phyloP scores from a whole-genome alignment of 129 eudicot species.

The Flaveria linearis region DNA sequence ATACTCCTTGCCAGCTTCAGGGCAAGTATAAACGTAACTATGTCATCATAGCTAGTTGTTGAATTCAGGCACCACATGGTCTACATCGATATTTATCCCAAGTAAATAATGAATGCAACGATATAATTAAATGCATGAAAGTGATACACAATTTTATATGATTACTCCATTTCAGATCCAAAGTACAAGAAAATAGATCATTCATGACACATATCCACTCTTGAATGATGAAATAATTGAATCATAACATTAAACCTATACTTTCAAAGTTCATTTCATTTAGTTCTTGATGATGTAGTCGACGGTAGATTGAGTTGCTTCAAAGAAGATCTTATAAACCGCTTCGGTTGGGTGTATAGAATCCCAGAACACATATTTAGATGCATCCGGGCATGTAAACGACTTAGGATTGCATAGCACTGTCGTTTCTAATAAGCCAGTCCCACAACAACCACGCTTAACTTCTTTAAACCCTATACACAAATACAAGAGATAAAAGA shows the following conservation, averaged over 20 bases:
- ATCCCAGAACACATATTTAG: conserved; percentile 61
- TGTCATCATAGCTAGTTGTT: no score
- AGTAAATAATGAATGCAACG: not conserved
- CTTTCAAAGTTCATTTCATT: not conserved
- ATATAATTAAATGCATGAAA: not conserved
- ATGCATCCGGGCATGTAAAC: conserved; percentile 48
- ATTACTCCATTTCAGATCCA: conserved; percentile 4
- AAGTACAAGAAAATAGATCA: not conserved
- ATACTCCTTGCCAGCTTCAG: no score
- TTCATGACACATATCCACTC: not conserved
- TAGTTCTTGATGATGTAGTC: conserved; percentile 40
- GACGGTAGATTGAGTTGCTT: conserved; percentile 32
- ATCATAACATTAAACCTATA: not conserved
- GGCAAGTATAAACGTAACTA: no score
- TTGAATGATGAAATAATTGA: not conserved
- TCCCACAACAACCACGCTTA: conserved; percentile 70
- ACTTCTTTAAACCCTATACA: conserved; percentile 46
- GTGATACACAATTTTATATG: conserved; percentile 1
- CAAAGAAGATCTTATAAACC: conserved; percentile 35
- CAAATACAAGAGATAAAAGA: conserved; percentile 15
- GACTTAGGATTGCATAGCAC: conserved; percentile 54
- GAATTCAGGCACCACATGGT: no score
- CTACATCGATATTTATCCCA: not conserved
- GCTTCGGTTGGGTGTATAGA: conserved; percentile 57
- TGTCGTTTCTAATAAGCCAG: conserved; percentile 61